Evolutionary conservation across 1,139 yeast species (phyloP), one percentile per base, ranked within the genome.

Genomic region (Arxiozyma heterogenica): DNA sequence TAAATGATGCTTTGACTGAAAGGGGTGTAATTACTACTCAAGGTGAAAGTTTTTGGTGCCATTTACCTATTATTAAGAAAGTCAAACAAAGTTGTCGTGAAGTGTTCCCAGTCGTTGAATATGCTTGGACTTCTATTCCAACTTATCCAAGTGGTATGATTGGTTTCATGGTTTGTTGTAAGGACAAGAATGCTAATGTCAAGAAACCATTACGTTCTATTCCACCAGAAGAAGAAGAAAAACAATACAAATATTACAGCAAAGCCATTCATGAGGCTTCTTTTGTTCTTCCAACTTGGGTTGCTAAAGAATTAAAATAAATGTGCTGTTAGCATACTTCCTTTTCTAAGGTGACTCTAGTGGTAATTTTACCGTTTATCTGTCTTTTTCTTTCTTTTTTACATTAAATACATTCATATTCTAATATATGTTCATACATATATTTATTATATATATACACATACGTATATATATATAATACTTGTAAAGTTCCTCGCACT

Each of bases 111-210:
- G 83, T 80, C 51, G 96, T 86, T 39, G 91, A 84, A 69, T 90
- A 88, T 70, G 89, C 93, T 51, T 86, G 84, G 76, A 84, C 95
- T 56, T 81, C 89, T 71, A 87, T 89, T 61, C 97, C 97, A 66
- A 87, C 96, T 55, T 90, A 90, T 68, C 95, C 97, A 59, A 83
- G 95, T 34, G 97, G 97, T 57, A 93, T 90, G 65, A 84, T 90
- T 67, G 97, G 96, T 23, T 85, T 90, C 74, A 88, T 90, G 95
- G 90, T 90, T 52, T 88, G 96, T 71, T 80, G 85, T 58, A 89
- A 89, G 75, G 86, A 87, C 69, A 69, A 79, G 30, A 66, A 74
- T 27, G 83, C 83, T 51, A 75, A 82, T 58, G 84, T 89, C 55
- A 76, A 74, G 64, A 76, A 72, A 60, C 96, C 97, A 53, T 64